Evolutionary conservation across 2,329 filamentous ascomycete genomes (phyloP), one percentile per base, ranked within the genome.

Genomic region (Pseudogymnoascus sp.): DNA sequence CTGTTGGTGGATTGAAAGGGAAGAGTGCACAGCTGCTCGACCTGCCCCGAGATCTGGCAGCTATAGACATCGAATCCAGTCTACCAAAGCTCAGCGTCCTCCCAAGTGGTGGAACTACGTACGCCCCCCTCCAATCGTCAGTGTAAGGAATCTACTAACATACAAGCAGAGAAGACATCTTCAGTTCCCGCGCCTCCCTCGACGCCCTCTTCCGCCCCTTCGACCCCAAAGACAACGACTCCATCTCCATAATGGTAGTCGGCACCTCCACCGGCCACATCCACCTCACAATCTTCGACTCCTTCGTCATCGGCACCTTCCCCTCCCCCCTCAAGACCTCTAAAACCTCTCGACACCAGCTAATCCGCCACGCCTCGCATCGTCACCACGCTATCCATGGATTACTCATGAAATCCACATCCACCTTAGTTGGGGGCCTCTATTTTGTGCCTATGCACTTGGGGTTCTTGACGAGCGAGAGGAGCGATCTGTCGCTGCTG

Each of bases 281-380:
- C 11, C 88, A 93, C 72, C 79, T 96, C 16, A 90, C 87, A 69
- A 91, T 96, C 60, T 93, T 93, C 73, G 90, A 96, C 74, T 93
- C 90, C 5, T 91, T 96, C 70, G 83, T 90, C 65, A 88, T 96
- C 65, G 90, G 92, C 3, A 82, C 77, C 11, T 87, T 92, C 66
- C 74, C 78, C 65, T 80, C 82, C 64, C 81, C 79, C 28, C 73
- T 75, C 1, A 78, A 76, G 3, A 71, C 67, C 64, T 74, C 73
- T 71, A 67, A 67, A 39, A 62, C 68, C 21, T 65, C 67, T 48
- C 66, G 19, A 70, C 72, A 28, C 65, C 57, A 64, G 63, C 77
- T 83, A 10, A 68, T 84, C 25, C 73, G 79, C 16, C 90, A 96
- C 72, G 81, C 88, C 31, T 91, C 89, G 7, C 88, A 96, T 73